phyloP scores from a whole-genome alignment of 257 asterid genomes.

The Plantago ovata region DNA sequence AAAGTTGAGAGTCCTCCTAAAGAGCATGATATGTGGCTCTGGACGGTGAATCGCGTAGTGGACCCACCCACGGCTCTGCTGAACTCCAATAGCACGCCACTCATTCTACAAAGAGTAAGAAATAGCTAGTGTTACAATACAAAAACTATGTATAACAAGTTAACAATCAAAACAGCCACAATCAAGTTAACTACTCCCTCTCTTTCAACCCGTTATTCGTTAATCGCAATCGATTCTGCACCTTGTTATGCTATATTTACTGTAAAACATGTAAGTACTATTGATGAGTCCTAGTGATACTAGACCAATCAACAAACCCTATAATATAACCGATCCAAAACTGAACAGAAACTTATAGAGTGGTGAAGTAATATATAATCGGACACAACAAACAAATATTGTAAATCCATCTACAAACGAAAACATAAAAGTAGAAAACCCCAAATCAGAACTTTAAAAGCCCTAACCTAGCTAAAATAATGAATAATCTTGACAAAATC shows the following conservation, averaged over 20 bases:
- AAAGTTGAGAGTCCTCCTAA: slow-evolving; percentile 48
- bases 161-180: not conserved
- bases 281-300: too few species aligned
- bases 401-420: not conserved
- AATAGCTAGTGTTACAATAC: not conserved
- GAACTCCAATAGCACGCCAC: slow-evolving; percentile 88
- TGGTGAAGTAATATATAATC: not conserved
- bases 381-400: not conserved
- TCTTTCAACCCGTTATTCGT: too few species aligned
- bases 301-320: too few species aligned
- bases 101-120: slow-evolving; percentile 43
- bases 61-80: slow-evolving; percentile 92
- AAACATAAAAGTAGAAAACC: not conserved
- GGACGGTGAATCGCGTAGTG: slow-evolving; percentile 94
- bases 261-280: too few species aligned
- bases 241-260: too few species aligned
- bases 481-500: not conserved
- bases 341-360: too few species aligned
- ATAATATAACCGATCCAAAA: too few species aligned
- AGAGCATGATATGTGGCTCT: slow-evolving; percentile 80
- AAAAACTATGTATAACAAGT: not conserved
- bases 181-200: too few species aligned
- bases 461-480: not conserved
- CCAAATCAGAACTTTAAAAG: not conserved
- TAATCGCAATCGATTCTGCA: too few species aligned